Percentiles rank a stretch among this genome's conserved stretches.
phyloP scores from a whole-genome alignment of 441 rosid genomes.

The Isatis lusitanica region DNA sequence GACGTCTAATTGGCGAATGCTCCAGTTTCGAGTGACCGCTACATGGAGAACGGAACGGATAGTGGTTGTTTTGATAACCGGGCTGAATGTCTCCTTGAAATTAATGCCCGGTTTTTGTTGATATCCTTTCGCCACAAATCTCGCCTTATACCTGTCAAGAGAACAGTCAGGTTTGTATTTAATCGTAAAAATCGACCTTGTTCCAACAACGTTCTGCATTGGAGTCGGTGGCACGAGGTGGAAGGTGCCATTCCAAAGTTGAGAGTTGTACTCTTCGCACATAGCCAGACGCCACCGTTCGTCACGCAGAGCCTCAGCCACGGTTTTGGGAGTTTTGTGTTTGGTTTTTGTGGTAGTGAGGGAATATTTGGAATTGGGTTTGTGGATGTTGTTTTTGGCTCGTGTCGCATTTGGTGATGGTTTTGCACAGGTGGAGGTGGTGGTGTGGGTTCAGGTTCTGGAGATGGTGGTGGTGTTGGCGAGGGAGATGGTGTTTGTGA shows the following conservation, averaged over 20 bases:
- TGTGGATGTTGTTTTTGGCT: too few species aligned
- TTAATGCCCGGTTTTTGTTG: not conserved
- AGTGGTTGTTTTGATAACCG: not conserved
- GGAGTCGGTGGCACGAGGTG: not conserved
- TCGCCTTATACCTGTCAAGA: not conserved
- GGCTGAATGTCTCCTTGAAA: not conserved
- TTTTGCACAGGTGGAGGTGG: not conserved
- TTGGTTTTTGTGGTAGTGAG: too few species aligned
- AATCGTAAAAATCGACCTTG: not conserved
- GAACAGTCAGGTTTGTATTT: not conserved
- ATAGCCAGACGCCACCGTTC: not conserved
- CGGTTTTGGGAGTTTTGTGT: not conserved
- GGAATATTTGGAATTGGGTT: not conserved
- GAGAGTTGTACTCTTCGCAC: not conserved
- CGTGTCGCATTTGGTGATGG: not conserved
- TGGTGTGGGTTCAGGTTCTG: too few species aligned
- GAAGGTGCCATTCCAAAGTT: not conserved
- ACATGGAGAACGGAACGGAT: not conserved
- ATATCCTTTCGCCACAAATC: not conserved
- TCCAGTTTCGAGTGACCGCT: not conserved
- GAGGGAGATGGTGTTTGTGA: not conserved
- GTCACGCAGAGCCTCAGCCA: not conserved
- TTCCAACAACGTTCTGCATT: not conserved
- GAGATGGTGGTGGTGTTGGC: not conserved
- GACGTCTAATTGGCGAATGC: not conserved